A percentile compares a stretch with the other conserved stretches of the same genome.
Evolutionary conservation across 2,329 filamentous ascomycete species (phyloP).

Genomic region (Diaporthe sp.): DNA sequence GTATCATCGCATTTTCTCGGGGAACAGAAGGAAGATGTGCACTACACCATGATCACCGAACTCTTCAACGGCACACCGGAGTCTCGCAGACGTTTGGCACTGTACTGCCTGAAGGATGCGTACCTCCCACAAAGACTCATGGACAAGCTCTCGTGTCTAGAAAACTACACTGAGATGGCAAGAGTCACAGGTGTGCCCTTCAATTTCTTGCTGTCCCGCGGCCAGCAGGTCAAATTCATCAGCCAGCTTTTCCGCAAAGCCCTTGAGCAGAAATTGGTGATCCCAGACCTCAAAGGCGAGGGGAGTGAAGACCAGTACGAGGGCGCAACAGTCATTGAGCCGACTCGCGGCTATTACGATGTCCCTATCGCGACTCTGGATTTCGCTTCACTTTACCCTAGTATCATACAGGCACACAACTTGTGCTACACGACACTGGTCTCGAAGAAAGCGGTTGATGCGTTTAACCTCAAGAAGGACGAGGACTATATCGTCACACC

Average conservation of each 20-base stretch:
- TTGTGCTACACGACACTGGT: constrained; percentile 96
- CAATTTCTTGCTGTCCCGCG: constrained; percentile 90
- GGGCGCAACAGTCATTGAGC: constrained; percentile 98
- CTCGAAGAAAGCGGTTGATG: constrained; percentile 82
- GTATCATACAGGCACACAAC: constrained; percentile 99
- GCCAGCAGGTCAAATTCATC: constrained; percentile 97
- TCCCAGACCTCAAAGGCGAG: constrained; percentile 85
- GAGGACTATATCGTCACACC: constrained; percentile 98
- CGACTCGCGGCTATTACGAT: constrained; percentile 91
- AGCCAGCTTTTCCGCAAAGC: constrained; percentile 98
- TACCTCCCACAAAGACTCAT: constrained; percentile 94
- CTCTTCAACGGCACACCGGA: constrained; percentile 97
- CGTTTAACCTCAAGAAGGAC: constrained; percentile 83
- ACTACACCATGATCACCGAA: constrained; percentile 99
- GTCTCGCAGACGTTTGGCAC: constrained; percentile 87
- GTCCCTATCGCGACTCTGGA: constrained; percentile 96
- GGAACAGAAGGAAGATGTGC: constrained; percentile 98
- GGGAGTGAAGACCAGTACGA: constrained; percentile 90
- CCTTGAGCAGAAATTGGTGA: constrained; percentile 91
- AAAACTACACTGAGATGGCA: constrained; percentile 99
- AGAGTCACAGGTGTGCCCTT: constrained; percentile 99
- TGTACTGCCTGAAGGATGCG: constrained; percentile 98
- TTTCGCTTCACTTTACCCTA: constrained; percentile 98
- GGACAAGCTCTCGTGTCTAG: constrained; percentile 98
- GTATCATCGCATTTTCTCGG: constrained; percentile 95